Evolutionary conservation across 768 basidiomycete genomes (phyloP).

Genomic region (Coprinellus micaceus): DNA sequence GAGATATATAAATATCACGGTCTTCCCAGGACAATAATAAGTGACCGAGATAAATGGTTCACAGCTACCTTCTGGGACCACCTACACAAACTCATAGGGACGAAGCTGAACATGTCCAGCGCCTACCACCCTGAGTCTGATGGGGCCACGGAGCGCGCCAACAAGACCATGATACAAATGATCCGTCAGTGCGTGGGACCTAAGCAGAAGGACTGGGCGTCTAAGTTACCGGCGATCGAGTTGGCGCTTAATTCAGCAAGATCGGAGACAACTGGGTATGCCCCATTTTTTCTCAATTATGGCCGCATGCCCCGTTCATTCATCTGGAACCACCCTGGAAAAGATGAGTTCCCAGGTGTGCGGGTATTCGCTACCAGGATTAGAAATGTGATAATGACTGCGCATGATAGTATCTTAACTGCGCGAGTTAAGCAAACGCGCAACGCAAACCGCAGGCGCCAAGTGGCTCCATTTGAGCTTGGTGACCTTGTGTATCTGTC

Average conservation of each 20-base stretch:
- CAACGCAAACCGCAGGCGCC: slow-evolving; percentile 19
- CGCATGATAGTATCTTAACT: slow-evolving; percentile 26
- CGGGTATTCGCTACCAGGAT: slow-evolving; percentile 4
- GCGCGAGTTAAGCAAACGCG: slow-evolving; percentile 26
- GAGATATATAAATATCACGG: slow-evolving; percentile 14
- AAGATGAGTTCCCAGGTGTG: slow-evolving; percentile 12
- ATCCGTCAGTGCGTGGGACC: slow-evolving; percentile 4
- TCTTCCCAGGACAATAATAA: slow-evolving; percentile 22
- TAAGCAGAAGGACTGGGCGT: slow-evolving; percentile 14
- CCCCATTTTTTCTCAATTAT: slow-evolving; percentile 17
- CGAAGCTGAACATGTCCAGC: slow-evolving; percentile 13
- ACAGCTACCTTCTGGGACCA: slow-evolving; percentile 28
- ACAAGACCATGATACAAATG: slow-evolving; percentile 22
- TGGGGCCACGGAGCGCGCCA: slow-evolving; percentile 31
- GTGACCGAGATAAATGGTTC: slow-evolving; percentile 30
- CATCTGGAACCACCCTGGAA: slow-evolving; percentile 5
- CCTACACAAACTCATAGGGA: slow-evolving; percentile 13
- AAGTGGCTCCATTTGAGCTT: not conserved
- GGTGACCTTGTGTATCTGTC: slow-evolving; percentile 14
- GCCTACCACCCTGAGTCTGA: slow-evolving; percentile 36
- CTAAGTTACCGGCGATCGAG: slow-evolving; percentile 8
- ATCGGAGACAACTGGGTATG: slow-evolving; percentile 12
- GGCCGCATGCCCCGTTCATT: slow-evolving; percentile 6
- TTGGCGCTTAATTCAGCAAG: slow-evolving; percentile 8
- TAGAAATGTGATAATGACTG: slow-evolving; percentile 20